phyloP scores from a whole-genome alignment of 2,329 filamentous ascomycete species.

The Penicillium sp. region DNA sequence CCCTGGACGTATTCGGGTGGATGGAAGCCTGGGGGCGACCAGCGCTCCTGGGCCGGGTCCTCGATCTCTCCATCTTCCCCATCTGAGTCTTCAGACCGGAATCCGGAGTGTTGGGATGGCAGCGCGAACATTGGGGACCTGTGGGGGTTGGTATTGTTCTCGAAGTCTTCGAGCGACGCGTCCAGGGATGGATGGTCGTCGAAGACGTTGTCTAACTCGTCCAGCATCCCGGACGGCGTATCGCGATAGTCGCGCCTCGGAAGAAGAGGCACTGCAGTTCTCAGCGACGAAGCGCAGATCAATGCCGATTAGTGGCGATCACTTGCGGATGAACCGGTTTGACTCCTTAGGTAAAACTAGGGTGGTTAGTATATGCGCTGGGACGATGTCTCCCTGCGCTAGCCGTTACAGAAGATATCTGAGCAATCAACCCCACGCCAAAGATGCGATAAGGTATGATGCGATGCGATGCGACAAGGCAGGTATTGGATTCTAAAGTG shows the following conservation, averaged over 20 bases:
- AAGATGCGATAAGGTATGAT: constrained; percentile 22
- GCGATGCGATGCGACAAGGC: constrained; percentile 16
- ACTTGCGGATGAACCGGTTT: constrained; percentile 3
- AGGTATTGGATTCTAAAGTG: constrained; percentile 1
- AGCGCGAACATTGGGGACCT: constrained; percentile 54
- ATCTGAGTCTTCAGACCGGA: constrained; percentile 56
- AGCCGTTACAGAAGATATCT: constrained; percentile 13
- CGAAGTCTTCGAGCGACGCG: constrained; percentile 62
- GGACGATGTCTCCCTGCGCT: constrained; percentile 14
- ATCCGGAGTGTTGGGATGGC: constrained; percentile 62
- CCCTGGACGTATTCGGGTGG: constrained; percentile 48
- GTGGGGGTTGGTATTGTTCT: constrained; percentile 48
- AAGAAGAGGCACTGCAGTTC: constrained; percentile 20
- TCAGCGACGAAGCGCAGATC: constrained; percentile 20
- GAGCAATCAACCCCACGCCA: constrained; percentile 25
- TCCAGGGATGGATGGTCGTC: constrained; percentile 60
- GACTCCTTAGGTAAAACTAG: constrained; percentile 3
- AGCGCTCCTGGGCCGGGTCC: constrained; percentile 48
- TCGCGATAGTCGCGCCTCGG: constrained; percentile 25
- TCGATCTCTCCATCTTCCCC: constrained; percentile 41
- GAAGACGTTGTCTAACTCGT: constrained; percentile 51
- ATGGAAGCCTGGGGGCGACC: constrained; percentile 63
- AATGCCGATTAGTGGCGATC: constrained; percentile 11
- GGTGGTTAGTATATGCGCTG: constrained; percentile 20
- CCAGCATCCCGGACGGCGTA: constrained; percentile 43